Evolutionary conservation across 257 asterid species (phyloP).

Genomic region (Gentiana straminea): DNA sequence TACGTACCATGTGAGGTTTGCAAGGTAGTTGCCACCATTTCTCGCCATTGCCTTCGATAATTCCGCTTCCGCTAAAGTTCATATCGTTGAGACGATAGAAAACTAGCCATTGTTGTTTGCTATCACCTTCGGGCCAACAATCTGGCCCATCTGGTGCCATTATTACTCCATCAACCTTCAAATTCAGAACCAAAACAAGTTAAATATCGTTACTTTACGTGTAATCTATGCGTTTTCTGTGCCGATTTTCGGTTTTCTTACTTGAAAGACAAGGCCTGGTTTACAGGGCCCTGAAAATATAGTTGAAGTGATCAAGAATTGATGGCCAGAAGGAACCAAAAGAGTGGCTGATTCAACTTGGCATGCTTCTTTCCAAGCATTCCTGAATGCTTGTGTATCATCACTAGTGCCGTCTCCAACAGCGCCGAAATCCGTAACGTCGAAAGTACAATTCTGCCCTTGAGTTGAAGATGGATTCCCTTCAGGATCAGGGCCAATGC

Average conservation of each 20-base stretch:
- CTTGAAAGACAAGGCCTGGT: constrained; percentile 77
- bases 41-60: constrained; percentile 82
- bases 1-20: constrained; percentile 97
- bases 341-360: constrained; percentile 50
- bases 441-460: constrained; percentile 32
- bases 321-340: constrained; percentile 41
- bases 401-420: constrained; percentile 67
- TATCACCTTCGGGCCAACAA: constrained; percentile 79
- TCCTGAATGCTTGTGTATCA: constrained; percentile 74
- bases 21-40: constrained; percentile 98
- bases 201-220: too few relatives aligned
- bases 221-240: too few relatives aligned
- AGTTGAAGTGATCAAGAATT: constrained; percentile 62
- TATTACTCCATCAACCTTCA: constrained; percentile 69
- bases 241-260: too few relatives aligned
- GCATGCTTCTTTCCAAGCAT: constrained; percentile 91
- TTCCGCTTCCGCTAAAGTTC: constrained; percentile 69
- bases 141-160: constrained; percentile 96
- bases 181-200: neutral
- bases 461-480: constrained; percentile 15
- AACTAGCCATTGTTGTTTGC: constrained; percentile 83
- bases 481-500: constrained; percentile 13
- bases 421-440: constrained; percentile 65
- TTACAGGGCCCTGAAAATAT: constrained; percentile 88
- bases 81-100: constrained; percentile 60